Conservation (phyloP, 305 asterid species). For the Withania somnifera region DNA sequence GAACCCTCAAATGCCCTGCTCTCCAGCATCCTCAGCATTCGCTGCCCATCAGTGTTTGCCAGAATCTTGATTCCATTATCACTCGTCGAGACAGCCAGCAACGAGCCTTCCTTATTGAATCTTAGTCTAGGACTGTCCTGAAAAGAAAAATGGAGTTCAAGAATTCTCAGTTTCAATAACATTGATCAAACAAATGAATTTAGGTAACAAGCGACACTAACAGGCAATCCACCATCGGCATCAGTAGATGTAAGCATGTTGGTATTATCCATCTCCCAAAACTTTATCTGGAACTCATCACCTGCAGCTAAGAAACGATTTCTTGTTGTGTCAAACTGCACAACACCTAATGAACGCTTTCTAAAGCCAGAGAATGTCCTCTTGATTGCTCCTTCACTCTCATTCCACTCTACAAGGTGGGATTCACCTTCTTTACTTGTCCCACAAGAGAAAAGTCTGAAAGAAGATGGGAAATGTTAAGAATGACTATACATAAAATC, state of each 20-base stretch:
- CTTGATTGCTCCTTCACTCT: conserved; percentile 93
- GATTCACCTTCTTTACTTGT: conserved; percentile 97
- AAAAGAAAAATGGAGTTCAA: conserved; percentile 12
- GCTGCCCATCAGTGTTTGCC: conserved; percentile 80
- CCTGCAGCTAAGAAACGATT: conserved; percentile 93
- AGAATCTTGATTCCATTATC: conserved; percentile 86
- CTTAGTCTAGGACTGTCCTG: conserved; percentile 90
- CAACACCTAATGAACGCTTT: conserved; percentile 80
- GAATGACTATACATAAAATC: not conserved
- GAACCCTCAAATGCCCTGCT: conserved; percentile 75
- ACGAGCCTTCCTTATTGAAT: conserved; percentile 86
- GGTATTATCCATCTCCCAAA: conserved; percentile 91
- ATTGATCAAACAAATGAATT: not conserved
- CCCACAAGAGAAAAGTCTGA: conserved; percentile 90
- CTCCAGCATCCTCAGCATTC: conserved; percentile 83
- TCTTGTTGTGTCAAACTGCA: conserved; percentile 85
- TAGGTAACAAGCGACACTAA: conserved; percentile 31
- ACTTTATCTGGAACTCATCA: conserved; percentile 86
- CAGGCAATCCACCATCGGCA: conserved; percentile 90
- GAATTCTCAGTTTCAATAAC: conserved; percentile 2
- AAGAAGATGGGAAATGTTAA: conserved; percentile 13
- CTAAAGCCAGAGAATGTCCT: conserved; percentile 79
- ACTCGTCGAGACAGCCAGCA: conserved; percentile 80
- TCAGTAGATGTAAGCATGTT: conserved; percentile 59
- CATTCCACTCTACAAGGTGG: conserved; percentile 95